Conservation (phyloP, 2,329 filamentous ascomycete genomes). For the Neopestalotiopsis clavispora region DNA sequence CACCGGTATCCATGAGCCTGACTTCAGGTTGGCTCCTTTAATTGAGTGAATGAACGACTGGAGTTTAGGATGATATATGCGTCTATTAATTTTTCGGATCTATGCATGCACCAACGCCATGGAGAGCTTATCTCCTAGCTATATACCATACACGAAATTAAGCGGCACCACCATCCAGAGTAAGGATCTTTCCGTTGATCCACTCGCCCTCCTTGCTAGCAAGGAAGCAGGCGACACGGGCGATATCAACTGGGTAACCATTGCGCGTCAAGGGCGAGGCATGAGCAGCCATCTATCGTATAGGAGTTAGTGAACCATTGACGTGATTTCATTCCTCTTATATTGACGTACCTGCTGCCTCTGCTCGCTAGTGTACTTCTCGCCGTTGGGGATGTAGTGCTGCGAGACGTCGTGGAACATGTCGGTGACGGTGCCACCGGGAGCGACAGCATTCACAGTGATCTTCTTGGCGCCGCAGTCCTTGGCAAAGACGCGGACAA, state of each 20-base stretch:
- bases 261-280: conserved; percentile 39
- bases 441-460: conserved; percentile 41
- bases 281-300: conserved; percentile 38
- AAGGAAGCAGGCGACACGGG: conserved; percentile 37
- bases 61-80: neutral
- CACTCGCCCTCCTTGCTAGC: conserved; percentile 39
- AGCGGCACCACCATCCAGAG: conserved; percentile 35
- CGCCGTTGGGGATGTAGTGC: conserved; percentile 45
- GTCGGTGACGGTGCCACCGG: conserved; percentile 40
- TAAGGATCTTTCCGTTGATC: conserved; percentile 45
- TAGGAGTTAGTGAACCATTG: too few relatives aligned
- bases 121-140: neutral
- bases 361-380: conserved; percentile 28
- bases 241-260: conserved; percentile 39
- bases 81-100: neutral
- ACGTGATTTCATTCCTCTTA: too few relatives aligned
- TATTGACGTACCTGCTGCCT: conserved; percentile 22
- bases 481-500: conserved; percentile 31
- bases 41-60: too few relatives aligned
- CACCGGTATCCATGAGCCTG: too few relatives aligned
- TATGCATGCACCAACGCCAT: neutral
- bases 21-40: too few relatives aligned
- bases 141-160: neutral
- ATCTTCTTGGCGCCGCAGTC: conserved; percentile 42
- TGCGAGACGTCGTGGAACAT: conserved; percentile 41